Percentiles rank a stretch among this genome's conserved stretches.
Evolutionary conservation across 192 early-diverging fungal species (phyloP).

Genomic region (Coemansia sp.): DNA sequence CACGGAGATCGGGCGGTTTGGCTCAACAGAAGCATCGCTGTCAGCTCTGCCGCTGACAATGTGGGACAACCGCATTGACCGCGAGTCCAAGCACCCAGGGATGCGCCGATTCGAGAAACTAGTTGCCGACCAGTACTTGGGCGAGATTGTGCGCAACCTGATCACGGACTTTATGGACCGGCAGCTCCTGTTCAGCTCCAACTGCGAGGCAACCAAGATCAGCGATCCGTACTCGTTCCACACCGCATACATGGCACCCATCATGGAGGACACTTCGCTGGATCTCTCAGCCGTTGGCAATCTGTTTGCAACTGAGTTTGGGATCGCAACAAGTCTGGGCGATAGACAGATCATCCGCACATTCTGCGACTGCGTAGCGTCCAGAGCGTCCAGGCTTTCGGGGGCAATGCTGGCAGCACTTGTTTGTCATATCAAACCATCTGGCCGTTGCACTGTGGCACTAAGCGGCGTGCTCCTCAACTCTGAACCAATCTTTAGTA

Average conservation of each 20-base stretch:
- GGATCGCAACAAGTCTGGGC: slow-evolving; percentile 58
- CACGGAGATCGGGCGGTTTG: slow-evolving; percentile 92
- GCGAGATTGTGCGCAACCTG: slow-evolving; percentile 81
- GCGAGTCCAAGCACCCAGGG: slow-evolving; percentile 72
- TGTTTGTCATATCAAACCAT: slow-evolving; percentile 7
- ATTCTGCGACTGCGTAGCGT: slow-evolving; percentile 81
- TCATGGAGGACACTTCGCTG: slow-evolving; percentile 65
- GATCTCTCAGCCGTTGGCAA: slow-evolving; percentile 61
- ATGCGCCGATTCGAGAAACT: slow-evolving; percentile 64
- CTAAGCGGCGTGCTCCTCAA: slow-evolving; percentile 40
- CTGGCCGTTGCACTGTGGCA: slow-evolving; percentile 10
- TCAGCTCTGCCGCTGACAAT: slow-evolving; percentile 72
- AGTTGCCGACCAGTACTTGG: slow-evolving; percentile 89
- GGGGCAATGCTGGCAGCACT: slow-evolving; percentile 66
- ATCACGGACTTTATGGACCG: slow-evolving; percentile 80
- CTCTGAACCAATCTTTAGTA: slow-evolving; percentile 5
- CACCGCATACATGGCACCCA: slow-evolving; percentile 70
- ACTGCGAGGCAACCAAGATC: slow-evolving; percentile 52
- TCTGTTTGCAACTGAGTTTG: slow-evolving; percentile 73
- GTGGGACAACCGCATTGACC: slow-evolving; percentile 81
- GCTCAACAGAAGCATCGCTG: slow-evolving; percentile 43
- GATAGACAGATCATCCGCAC: slow-evolving; percentile 80
- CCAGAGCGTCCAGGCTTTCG: slow-evolving; percentile 75
- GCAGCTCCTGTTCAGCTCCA: slow-evolving; percentile 68
- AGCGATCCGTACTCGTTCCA: slow-evolving; percentile 70